These are phyloP conservation scores for Centrapalus pauciflorus DNA, from an alignment of 129 eudicot species.

Conservation along the genomic window DNA sequence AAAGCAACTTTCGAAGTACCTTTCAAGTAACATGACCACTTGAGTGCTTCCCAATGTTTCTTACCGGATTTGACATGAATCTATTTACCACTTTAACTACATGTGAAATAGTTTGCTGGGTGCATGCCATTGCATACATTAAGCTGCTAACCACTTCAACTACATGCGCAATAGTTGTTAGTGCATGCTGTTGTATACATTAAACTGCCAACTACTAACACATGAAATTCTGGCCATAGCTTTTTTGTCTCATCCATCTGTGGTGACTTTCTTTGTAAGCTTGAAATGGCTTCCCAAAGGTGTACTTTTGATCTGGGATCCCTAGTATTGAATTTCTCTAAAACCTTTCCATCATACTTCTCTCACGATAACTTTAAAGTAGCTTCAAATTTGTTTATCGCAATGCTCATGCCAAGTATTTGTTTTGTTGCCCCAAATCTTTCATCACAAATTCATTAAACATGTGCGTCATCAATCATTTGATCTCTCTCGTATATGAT, in stretches of 20 bases:
- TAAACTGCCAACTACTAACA: constrained; percentile 1
- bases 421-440: constrained; percentile 7
- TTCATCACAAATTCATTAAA: constrained; percentile 5
- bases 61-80: too few species aligned
- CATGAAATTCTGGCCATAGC: neutral
- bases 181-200: too few species aligned
- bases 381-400: neutral
- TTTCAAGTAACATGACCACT: too few species aligned
- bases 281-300: neutral
- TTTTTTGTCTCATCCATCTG: neutral
- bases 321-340: too few species aligned
- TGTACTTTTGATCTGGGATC: neutral
- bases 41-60: too few species aligned
- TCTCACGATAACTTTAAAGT: neutral
- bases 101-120: too few species aligned
- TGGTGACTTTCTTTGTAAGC: neutral
- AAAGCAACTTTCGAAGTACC: too few species aligned
- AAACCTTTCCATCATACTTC: neutral
- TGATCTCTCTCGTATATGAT: neutral
- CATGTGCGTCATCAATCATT: neutral
- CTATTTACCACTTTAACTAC: too few species aligned
- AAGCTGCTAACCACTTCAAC: too few species aligned
- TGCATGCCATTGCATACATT: neutral
- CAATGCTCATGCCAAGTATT: neutral
- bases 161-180: too few species aligned